Evolutionary conservation across 2,329 filamentous ascomycete species (phyloP).

Genomic region (Ramularia endophylla): DNA sequence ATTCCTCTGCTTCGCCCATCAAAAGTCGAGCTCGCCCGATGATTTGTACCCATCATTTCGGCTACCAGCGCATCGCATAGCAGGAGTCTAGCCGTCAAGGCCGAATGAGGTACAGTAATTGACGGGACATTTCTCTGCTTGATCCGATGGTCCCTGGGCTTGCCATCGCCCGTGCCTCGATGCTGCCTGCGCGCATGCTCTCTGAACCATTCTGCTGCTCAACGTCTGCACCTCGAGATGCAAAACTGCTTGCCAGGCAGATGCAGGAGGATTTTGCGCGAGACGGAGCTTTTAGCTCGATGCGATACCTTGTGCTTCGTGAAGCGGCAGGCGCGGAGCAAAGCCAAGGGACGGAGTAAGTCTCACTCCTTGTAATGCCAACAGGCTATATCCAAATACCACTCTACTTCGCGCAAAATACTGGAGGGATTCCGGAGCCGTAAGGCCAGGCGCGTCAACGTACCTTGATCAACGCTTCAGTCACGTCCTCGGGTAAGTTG

Average conservation of each 20-base stretch:
- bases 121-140: background rate
- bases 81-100: no score
- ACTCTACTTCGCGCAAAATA: conserved; percentile 14
- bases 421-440: conserved; percentile 30
- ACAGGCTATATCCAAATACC: conserved; percentile 8
- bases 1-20: background rate
- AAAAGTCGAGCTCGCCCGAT: background rate
- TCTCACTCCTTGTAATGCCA: conserved; percentile 7
- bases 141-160: no score
- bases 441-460: conserved; percentile 71
- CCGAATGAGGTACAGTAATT: no score
- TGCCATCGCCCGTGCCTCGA: no score
- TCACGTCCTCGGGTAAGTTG: conserved; percentile 97
- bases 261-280: conserved; percentile 17
- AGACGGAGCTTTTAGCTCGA: conserved; percentile 10
- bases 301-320: conserved; percentile 12
- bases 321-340: conserved; percentile 15
- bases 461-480: conserved; percentile 99
- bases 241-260: conserved; percentile 27
- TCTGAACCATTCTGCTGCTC: conserved; percentile 12
- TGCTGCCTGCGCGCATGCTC: conserved; percentile 14
- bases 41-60: no score
- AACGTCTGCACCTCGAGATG: conserved; percentile 20
- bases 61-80: no score
- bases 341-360: conserved; percentile 6